These are phyloP conservation scores for Colletotrichum sp. DNA, from an alignment of 2,329 filamentous ascomycete species.

Conservation along the genomic window DNA sequence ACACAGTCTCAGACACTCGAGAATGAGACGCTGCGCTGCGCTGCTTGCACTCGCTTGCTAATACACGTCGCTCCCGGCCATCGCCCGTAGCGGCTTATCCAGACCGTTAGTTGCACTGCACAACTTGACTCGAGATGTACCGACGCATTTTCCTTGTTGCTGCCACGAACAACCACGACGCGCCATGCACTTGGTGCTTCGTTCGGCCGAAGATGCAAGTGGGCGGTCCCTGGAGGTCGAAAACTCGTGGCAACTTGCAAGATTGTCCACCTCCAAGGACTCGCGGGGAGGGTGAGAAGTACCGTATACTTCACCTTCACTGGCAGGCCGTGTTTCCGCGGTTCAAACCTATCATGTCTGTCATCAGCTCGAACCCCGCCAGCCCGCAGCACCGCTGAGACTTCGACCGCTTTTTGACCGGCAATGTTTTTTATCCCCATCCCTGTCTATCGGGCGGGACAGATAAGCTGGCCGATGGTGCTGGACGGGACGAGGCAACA, in stretches of 20 bases:
- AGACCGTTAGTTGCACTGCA: neutral
- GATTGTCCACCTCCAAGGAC: neutral
- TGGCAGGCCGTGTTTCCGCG: neutral
- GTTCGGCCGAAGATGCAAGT: neutral
- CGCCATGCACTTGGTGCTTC: neutral
- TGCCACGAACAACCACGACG: neutral
- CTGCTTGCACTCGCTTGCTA: neutral
- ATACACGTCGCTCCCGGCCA: neutral
- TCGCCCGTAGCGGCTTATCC: neutral
- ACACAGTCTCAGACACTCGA: neutral
- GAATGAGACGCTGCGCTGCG: neutral
- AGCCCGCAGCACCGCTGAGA: constrained; percentile 1
- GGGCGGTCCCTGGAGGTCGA: neutral
- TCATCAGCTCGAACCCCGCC: neutral
- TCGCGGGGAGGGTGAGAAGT: neutral
- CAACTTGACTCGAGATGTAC: neutral
- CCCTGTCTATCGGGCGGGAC: neutral
- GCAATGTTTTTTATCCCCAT: neutral
- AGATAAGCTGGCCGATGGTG: neutral
- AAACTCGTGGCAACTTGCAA: neutral
- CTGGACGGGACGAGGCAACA: neutral
- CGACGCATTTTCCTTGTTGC: neutral
- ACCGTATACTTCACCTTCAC: neutral
- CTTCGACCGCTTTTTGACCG: neutral
- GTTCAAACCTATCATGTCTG: constrained; percentile 10